A percentile compares a stretch with the other conserved stretches of the same genome.
Evolutionary conservation across 2,329 filamentous ascomycete species (phyloP).

Genomic region (Colletotrichum tamarilloi): DNA sequence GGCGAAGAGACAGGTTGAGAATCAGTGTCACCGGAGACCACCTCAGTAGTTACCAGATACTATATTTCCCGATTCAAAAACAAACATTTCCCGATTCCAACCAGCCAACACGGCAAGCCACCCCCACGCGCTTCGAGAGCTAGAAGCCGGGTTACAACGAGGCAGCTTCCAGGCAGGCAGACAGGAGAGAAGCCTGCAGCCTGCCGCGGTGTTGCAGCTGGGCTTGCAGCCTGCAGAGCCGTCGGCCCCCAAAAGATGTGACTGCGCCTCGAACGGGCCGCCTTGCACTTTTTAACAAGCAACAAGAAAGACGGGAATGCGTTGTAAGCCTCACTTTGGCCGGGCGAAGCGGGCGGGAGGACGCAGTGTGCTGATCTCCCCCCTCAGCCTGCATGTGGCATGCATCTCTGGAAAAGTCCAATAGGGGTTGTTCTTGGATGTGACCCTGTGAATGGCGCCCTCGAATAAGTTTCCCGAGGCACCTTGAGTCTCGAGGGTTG

Average conservation of each 20-base stretch:
- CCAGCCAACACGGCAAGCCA: no score
- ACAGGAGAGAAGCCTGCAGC: neutral
- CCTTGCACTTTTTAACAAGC: neutral
- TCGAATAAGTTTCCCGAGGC: neutral
- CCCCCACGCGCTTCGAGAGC: no score
- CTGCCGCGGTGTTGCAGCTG: neutral
- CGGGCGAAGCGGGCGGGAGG: slow-evolving; percentile 8
- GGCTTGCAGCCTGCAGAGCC: neutral
- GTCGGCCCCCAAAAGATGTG: neutral
- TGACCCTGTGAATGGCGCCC: neutral
- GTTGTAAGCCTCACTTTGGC: slow-evolving; percentile 16
- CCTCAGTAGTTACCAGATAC: no score
- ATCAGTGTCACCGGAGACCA: no score
- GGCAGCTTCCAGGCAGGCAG: neutral
- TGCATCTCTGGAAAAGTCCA: neutral
- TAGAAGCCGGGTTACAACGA: neutral
- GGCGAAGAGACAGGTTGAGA: neutral
- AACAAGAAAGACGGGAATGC: neutral
- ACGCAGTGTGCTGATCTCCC: slow-evolving; percentile 1
- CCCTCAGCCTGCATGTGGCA: neutral
- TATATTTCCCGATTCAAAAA: no score
- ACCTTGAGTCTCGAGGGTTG: neutral
- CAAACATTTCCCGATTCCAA: no score
- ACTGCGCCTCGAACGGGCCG: slow-evolving; percentile 21
- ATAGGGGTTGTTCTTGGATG: neutral